Base-by-base conservation (phyloP, 257 asterid genomes). In the Prunella vulgaris region DNA sequence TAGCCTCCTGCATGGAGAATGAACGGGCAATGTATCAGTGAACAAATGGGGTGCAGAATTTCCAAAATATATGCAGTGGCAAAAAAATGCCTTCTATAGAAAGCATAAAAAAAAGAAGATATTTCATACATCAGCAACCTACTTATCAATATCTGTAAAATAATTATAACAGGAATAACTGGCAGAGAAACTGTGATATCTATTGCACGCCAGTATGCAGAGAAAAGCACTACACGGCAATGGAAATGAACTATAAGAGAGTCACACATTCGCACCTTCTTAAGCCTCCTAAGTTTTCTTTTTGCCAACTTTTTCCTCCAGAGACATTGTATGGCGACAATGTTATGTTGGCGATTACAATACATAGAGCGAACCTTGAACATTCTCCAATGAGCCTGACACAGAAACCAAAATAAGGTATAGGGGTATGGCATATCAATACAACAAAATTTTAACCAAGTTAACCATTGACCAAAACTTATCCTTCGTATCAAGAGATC, bases 281-380 rank as follows among this genome's bases (percentile, higher is more conserved):
- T 94, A 78, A 94, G 99, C 86, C 76, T 87, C 80, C 92, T 80
- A 74, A 91, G 70, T 77, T 91, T 96, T 81, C 92, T 81, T 82
- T 83, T 87, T 9, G 99, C 97, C 87, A 91, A 68, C 79, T 91
- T 94, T 69, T 64, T 95, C 86, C 97, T 85, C 99, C 99, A 94
- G 76, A 82, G 86, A 79, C 97, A 89, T 82, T 94, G 99, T 70
- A 94, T 87, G 24, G 95, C 85, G 69, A 94, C 78, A 78, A 91
- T 87, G 46, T 86, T 79, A 64, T 91, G 81, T 72, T 86, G 99
- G 22, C 97, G 93, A 78, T 84, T 80, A 77, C 73, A 85, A 78
- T 80, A 94, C 63, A 88, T 75, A 24, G 84, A 83, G 44, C 89
- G 96, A 72, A 86, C 64, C 86, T 84, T 87, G 84, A 81, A 80